Evolutionary conservation across 2,329 filamentous ascomycete genomes (phyloP).

Genomic region (Fusarium dlaminii): DNA sequence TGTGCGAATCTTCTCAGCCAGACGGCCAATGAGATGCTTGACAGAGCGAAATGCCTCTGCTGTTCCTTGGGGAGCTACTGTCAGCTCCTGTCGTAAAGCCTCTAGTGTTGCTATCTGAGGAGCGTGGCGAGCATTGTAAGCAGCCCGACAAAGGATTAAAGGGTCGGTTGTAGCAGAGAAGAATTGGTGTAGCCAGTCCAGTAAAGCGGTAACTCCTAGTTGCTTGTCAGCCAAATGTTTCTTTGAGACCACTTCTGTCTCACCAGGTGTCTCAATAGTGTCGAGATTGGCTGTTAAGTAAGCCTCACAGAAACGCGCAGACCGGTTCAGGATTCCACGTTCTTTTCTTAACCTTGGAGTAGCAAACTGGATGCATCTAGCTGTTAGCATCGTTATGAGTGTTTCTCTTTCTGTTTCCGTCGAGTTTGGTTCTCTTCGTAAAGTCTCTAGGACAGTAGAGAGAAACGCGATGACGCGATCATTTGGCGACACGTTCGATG

Average conservation of each 20-base stretch:
- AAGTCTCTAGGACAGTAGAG: conserved; percentile 26
- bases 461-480: conserved; percentile 46
- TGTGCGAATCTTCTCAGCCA: conserved; percentile 54
- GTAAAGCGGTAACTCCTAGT: neutral
- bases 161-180: neutral
- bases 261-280: conserved; percentile 1
- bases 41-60: conserved; percentile 41
- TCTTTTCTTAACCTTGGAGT: conserved; percentile 39
- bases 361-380: conserved; percentile 28
- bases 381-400: neutral
- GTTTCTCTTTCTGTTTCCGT: neutral
- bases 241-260: neutral
- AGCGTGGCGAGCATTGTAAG: conserved; percentile 26
- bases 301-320: conserved; percentile 13
- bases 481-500: conserved; percentile 48
- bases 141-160: conserved; percentile 6
- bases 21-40: conserved; percentile 55
- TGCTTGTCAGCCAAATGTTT: neutral
- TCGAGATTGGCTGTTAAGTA: conserved; percentile 1
- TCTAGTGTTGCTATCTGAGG: conserved; percentile 24
- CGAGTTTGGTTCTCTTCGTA: neutral
- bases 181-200: conserved; percentile 20
- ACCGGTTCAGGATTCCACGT: conserved; percentile 18
- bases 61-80: neutral
- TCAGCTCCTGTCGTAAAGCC: conserved; percentile 11